Base-by-base conservation (phyloP, 768 basidiomycete genomes). In the Roridomyces roridus region DNA sequence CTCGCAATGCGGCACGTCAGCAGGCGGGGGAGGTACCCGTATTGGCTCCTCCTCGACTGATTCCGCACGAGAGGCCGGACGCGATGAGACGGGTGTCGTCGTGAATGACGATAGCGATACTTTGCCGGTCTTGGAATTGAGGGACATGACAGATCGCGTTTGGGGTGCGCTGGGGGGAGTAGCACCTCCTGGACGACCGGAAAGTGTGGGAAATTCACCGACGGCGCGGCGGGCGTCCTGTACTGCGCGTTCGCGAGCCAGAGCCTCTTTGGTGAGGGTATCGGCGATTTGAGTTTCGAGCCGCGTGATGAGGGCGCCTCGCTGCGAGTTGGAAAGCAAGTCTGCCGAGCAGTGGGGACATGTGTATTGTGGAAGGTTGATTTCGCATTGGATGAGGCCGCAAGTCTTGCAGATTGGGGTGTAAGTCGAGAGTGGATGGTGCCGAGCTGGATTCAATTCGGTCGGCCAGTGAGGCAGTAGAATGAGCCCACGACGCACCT, bases 171-270 rank as follows among this genome's bases (percentile, higher is more conserved):
- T 1, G 76, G 69, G 8, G 57, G 31, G 31, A 37, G 45, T 20
- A 18, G 9, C 36, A 12, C 41, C 34, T 31, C 31, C 31, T 34
- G 31, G 11, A 3, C 31, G 3, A 11, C 31, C 31, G 31, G 31
- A 34, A 24, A 91, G 79, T 14, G 76, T 73, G 18, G 88, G 88
- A 65, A 91, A 91, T 0, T 84, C 85, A 3, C 88, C 87, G 23
- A 74, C 81, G 0, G 81, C 81, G 8, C 70, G 70, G 6, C 79
- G 74, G 0, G 80, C 82, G 53, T 83, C 81, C 23, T 82, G 77
- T 2, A 76, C 68, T 15, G 70, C 80, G 26, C 73, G 79, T 52
- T 80, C 74, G 3, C 78, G 75, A 6, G 76, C 80, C n/a, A 72
- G 74, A 9, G 78, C 78, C 64, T 89, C 87, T 57, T 68, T 75